Conservation (phyloP, 75 land plant genomes). For the Ceratopteris richardii region DNA sequence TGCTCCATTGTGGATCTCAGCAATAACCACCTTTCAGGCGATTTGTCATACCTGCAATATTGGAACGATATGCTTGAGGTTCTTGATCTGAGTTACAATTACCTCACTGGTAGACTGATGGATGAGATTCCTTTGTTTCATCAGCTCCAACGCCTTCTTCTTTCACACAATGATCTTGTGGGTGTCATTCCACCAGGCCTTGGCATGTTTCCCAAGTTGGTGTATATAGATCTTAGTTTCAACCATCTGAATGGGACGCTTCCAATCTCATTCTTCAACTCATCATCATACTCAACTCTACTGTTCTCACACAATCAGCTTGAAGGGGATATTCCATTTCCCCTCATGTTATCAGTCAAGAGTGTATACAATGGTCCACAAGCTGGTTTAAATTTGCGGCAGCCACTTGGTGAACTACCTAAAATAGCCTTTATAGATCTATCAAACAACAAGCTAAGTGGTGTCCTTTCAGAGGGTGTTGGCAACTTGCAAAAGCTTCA, state of each 20-base stretch:
- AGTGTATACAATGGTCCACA: slow-evolving; percentile 10
- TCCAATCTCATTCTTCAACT: slow-evolving; percentile 33
- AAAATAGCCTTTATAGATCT: slow-evolving; percentile 55
- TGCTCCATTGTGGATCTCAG: slow-evolving; percentile 79
- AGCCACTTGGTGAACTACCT: neutral
- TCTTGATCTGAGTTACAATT: slow-evolving; percentile 81
- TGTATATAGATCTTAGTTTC: slow-evolving; percentile 42
- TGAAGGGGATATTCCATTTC: slow-evolving; percentile 21
- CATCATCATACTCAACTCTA: slow-evolving; percentile 48
- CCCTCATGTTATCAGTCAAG: slow-evolving; percentile 11
- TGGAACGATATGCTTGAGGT: slow-evolving; percentile 63
- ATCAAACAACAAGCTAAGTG: slow-evolving; percentile 62
- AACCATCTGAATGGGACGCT: slow-evolving; percentile 67
- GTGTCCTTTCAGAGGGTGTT: slow-evolving; percentile 55
- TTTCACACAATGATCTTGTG: slow-evolving; percentile 50
- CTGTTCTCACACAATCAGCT: slow-evolving; percentile 56
- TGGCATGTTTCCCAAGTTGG: slow-evolving; percentile 45
- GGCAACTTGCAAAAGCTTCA: slow-evolving; percentile 35
- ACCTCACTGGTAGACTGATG: slow-evolving; percentile 45
- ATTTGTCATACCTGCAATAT: slow-evolving; percentile 45
- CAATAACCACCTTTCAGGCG: slow-evolving; percentile 59
- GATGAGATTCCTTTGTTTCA: slow-evolving; percentile 22
- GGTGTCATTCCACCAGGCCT: slow-evolving; percentile 48
- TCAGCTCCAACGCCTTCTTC: slow-evolving; percentile 45
- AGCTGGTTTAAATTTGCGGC: neutral